A percentile compares a stretch with the other conserved stretches of the same genome.
Conservation (phyloP, 2,329 filamentous ascomycete genomes). For the Cryphonectria parasitica region DNA sequence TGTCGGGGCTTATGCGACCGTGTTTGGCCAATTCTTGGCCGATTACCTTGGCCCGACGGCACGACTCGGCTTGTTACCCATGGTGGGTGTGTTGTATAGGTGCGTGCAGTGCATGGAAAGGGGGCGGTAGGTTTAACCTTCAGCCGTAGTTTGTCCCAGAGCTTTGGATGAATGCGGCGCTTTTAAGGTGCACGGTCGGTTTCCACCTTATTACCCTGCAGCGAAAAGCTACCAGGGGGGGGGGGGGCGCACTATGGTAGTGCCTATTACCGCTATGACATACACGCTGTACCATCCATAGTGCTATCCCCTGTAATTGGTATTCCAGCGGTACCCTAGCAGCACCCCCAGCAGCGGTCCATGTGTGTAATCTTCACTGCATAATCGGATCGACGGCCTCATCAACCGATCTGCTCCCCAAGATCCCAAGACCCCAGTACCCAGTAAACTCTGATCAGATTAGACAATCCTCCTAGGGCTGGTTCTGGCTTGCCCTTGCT, state of each 20-base stretch:
- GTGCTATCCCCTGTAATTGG: neutral
- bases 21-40: neutral
- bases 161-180: neutral
- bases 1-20: neutral
- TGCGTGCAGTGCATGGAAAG: neutral
- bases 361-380: neutral
- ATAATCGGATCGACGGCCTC: slow-evolving; percentile 2
- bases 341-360: neutral
- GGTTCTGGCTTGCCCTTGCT: neutral
- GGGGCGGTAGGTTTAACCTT: too few relatives aligned
- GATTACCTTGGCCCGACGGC: slow-evolving; percentile 25
- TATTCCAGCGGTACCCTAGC: neutral
- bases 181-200: neutral
- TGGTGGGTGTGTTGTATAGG: neutral
- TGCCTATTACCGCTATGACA: neutral
- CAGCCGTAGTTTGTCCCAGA: too few relatives aligned
- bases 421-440: neutral
- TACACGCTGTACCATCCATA: neutral
- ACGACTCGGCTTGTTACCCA: slow-evolving; percentile 11
- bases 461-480: slow-evolving; percentile 9
- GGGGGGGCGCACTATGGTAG: neutral
- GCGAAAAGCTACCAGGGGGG: neutral
- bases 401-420: neutral
- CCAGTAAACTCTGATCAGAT: neutral
- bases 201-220: neutral